A percentile compares a stretch with the other conserved stretches of the same genome.
Evolutionary conservation across 108 stramenopile species (phyloP).

Genomic region (Fragilariopsis cylindrus): DNA sequence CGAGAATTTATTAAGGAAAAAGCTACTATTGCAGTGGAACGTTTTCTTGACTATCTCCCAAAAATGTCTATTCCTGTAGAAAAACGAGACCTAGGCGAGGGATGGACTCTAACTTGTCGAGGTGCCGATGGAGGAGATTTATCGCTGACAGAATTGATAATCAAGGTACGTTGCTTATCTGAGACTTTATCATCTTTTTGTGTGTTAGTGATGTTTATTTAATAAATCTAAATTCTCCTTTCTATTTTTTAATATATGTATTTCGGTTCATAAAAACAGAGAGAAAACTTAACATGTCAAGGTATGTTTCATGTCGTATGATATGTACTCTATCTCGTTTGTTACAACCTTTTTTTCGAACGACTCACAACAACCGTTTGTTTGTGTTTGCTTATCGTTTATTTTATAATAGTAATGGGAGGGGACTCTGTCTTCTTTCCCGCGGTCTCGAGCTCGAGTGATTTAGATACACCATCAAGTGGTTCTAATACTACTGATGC

Average conservation of each 20-base stretch:
- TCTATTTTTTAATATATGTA: not conserved
- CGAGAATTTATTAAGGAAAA: constrained; percentile 69
- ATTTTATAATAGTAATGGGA: constrained; percentile 37
- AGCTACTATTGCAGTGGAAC: constrained; percentile 64
- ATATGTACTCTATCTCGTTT: not conserved
- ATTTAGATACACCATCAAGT: constrained; percentile 30
- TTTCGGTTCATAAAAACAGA: not conserved
- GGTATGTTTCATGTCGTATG: not conserved
- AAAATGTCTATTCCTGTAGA: constrained; percentile 88
- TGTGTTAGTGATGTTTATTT: not conserved
- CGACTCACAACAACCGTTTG: not conserved
- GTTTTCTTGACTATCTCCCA: constrained; percentile 88
- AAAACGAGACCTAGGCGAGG: constrained; percentile 75
- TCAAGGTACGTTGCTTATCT: constrained; percentile 43
- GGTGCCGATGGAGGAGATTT: constrained; percentile 78
- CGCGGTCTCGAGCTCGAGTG: constrained; percentile 39
- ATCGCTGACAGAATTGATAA: constrained; percentile 70
- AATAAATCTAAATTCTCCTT: not conserved
- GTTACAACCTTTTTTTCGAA: not conserved
- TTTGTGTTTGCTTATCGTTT: not conserved
- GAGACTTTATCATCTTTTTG: not conserved
- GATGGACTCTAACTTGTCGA: constrained; percentile 85
- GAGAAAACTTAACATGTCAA: constrained; percentile 20
- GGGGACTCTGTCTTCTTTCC: constrained; percentile 72
- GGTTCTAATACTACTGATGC: not conserved